Evolutionary conservation across 345 rosid genomes (phyloP), one percentile per base, ranked within the genome.

Genomic region (Moricandia moricandioides): DNA sequence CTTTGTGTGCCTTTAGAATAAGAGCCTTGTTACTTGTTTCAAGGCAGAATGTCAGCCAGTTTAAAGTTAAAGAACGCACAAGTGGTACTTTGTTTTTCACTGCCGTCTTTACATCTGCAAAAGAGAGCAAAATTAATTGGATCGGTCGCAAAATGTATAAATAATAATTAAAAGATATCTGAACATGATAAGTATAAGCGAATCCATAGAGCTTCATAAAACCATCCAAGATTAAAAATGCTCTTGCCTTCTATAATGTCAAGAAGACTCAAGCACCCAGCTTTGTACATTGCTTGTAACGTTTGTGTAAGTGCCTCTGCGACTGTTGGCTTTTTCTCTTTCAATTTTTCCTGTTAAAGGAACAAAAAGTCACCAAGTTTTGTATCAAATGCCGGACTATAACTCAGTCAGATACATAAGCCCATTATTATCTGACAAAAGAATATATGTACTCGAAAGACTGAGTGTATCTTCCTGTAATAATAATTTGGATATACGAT

Each of bases 61-160:
- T 91, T 93, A 96, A 89, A 35, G 98, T 96, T 83, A 83, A 85
- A 34, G 99, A 92, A 71, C 99, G 99, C 70, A 96, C 99, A 71
- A 96, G 97, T 49, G 99, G 99, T 81, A 92, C 99, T 91, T 96
- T 96, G 77, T 96, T 92, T 86, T 96, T 96, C 33, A 81, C 80
- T 29, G 97, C 91, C 6, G 90, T 84, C 87, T 82, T 91, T 73
- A 96, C 82, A 83, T 96, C 99, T 96, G 93, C 78, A 84, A 75
- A 57, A 65, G 77, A 76, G 60, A 79, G 59, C 18, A 79, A 39
- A 72, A 39, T 34, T 80, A 39, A 12, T 63, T 29, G 11, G 54
- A 67, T 55, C 3, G 16, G 74, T 69, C 9, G 9, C 59, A 39
- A 78, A 63, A 63, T 45, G 69, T 73, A 14, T 67, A 37, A 27